Evolutionary conservation across 805 yeast genomes (phyloP).

Genomic region (Candida odintsovae): DNA sequence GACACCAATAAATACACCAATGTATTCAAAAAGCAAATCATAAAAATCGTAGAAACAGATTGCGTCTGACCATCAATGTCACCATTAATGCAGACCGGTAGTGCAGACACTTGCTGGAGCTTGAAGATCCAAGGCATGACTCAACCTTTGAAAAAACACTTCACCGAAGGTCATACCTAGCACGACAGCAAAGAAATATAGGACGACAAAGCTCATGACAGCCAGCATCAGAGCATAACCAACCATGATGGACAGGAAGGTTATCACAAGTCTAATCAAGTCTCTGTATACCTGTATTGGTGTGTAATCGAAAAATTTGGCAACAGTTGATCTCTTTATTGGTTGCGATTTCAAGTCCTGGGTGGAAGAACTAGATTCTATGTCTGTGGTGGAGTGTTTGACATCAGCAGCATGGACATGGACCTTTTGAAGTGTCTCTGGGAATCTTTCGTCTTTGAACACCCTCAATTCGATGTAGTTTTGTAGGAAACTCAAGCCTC

Average conservation of each 20-base stretch:
- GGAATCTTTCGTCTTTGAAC: slow-evolving; percentile 20
- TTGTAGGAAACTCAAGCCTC: slow-evolving; percentile 53
- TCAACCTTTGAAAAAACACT: slow-evolving; percentile 57
- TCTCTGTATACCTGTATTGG: slow-evolving; percentile 41
- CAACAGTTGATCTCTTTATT: slow-evolving; percentile 11
- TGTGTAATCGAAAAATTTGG: slow-evolving; percentile 32
- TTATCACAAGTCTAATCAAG: slow-evolving; percentile 45
- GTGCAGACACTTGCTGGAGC: slow-evolving; percentile 1
- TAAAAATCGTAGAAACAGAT: too few relatives aligned
- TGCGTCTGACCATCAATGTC: too few relatives aligned
- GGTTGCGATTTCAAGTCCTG: not conserved
- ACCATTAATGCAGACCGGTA: slow-evolving; percentile 3
- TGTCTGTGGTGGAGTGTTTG: not conserved
- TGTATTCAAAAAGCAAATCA: not conserved
- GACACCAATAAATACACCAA: not conserved
- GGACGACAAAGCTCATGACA: slow-evolving; percentile 62
- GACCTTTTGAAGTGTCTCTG: not conserved
- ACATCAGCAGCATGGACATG: not conserved
- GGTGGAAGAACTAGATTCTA: slow-evolving; percentile 1
- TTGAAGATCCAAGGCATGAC: slow-evolving; percentile 16
- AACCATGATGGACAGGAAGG: slow-evolving; percentile 58
- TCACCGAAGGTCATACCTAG: slow-evolving; percentile 68
- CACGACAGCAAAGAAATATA: slow-evolving; percentile 69
- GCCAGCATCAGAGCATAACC: slow-evolving; percentile 75
- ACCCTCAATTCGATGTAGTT: slow-evolving; percentile 65